A percentile compares a stretch with the other conserved stretches of the same genome.
phyloP scores from a whole-genome alignment of 1,284 basidiomycete genomes.

The Meira miltonrushii region DNA sequence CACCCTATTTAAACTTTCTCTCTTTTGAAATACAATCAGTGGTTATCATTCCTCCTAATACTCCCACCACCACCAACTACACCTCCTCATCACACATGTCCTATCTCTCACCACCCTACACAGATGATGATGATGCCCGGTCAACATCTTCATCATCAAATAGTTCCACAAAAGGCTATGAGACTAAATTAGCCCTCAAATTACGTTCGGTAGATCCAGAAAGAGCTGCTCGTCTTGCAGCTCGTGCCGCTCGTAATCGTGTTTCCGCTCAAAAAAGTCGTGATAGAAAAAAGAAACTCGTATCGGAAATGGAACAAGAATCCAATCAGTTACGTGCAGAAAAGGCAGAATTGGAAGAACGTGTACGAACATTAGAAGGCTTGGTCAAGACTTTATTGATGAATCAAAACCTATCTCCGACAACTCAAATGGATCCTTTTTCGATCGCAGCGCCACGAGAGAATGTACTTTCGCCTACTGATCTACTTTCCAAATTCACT shows the following conservation, averaged over 20 bases:
- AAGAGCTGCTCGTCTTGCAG: slow-evolving; percentile 42
- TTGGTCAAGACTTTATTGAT: slow-evolving; percentile 24
- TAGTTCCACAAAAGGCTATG: no score
- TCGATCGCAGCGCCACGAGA: slow-evolving; percentile 10
- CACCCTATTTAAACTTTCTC: no score
- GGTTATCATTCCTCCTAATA: no score
- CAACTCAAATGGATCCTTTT: slow-evolving; percentile 9
- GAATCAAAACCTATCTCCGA: background rate
- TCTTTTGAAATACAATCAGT: no score
- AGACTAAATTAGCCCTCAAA: no score
- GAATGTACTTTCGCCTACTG: slow-evolving; percentile 18
- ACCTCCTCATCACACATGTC: no score
- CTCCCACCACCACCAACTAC: no score
- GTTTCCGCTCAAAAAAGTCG: slow-evolving; percentile 48
- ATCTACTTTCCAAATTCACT: slow-evolving; percentile 17
- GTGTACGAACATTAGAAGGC: slow-evolving; percentile 30
- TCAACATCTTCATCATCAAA: no score
- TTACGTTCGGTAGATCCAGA: slow-evolving; percentile 30
- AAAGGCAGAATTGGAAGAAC: slow-evolving; percentile 25
- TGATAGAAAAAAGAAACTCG: slow-evolving; percentile 46
- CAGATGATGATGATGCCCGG: no score
- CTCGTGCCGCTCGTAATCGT: slow-evolving; percentile 48
- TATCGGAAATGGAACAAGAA: slow-evolving; percentile 38
- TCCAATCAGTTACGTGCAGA: slow-evolving; percentile 27
- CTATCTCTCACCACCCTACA: no score